Evolutionary conservation across 176 grass and related monocot species (phyloP), one percentile per base, ranked within the genome.

Genomic region (Eragrostis nindensis): DNA sequence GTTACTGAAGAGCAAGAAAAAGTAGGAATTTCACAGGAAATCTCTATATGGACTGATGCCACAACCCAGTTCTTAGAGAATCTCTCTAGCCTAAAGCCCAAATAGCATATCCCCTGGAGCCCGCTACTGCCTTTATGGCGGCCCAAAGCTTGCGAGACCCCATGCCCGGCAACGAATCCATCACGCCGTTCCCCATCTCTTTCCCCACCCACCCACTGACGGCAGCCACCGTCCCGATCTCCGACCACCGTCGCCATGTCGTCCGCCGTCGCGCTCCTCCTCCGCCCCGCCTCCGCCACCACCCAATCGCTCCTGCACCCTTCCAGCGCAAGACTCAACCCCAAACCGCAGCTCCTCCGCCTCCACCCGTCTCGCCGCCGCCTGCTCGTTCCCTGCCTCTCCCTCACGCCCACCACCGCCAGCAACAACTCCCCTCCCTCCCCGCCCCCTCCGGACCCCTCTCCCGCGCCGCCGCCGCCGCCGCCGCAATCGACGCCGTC

Each of bases 341-440:
- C 70, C 64, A 77, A 27, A 61, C n/a, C 81, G 17, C 49, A 32
- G 52, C 8, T 67, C 64, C 44, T 90, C 77, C 88, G 71, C 56
- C 56, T 81, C 66, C 70, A 73, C 63, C 39, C 53, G 9, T 32
- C 68, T 15, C 83, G 63, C 79, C 59, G 49, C 74, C 75, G 74
- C 61, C 74, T 72, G 60, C 60, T 55, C 65, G 76, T 76, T 5
- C 59, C 70, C 15, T 55, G 79, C 24, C 79, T 86, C 84, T 81
- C 87, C 84, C 47, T 73, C 68, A 63, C 85, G 25, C 74, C 79
- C 36, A 26, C 79, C 76, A 75, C 77, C 13, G 71, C 66, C 77
- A 47, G 66, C 70, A 94, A 82, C 73, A 87, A 85, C 62, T 74
- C 90, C 43, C 83, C 90, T 45, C 86, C 87, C 32, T 76, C 78